These are phyloP conservation scores for Suillus decipiens DNA, from an alignment of 768 basidiomycete genomes.

Conservation along the genomic window DNA sequence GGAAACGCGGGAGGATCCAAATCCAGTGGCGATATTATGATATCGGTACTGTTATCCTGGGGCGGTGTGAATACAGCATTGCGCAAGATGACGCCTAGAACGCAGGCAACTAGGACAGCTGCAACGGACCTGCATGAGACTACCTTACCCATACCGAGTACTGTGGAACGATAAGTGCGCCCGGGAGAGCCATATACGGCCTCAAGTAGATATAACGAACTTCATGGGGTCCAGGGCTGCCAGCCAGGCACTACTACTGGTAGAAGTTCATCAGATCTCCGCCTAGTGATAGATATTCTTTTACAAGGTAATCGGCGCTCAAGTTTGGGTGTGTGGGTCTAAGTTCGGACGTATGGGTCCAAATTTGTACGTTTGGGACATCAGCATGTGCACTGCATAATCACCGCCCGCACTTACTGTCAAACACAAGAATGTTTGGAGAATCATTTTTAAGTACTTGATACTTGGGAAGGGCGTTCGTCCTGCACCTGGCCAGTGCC, in stretches of 20 bases:
- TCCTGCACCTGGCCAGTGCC: too few relatives aligned
- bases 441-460: too few relatives aligned
- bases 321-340: background rate
- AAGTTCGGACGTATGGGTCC: background rate
- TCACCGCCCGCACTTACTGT: too few relatives aligned
- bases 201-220: background rate
- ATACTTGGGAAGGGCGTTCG: too few relatives aligned
- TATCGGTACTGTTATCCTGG: background rate
- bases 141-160: background rate
- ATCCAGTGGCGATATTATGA: background rate
- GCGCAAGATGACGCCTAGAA: slow-evolving; percentile 5
- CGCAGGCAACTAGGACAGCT: background rate
- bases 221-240: background rate
- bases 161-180: background rate
- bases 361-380: too few relatives aligned
- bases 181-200: background rate
- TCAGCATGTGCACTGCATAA: too few relatives aligned
- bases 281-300: background rate
- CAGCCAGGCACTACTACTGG: background rate
- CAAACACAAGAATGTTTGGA: too few relatives aligned
- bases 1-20: background rate
- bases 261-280: background rate
- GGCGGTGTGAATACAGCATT: background rate
- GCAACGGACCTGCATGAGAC: slow-evolving; percentile 2
- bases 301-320: background rate